Evolutionary conservation across 129 eudicot species (phyloP).

Genomic region (Centrapalus pauciflorus): DNA sequence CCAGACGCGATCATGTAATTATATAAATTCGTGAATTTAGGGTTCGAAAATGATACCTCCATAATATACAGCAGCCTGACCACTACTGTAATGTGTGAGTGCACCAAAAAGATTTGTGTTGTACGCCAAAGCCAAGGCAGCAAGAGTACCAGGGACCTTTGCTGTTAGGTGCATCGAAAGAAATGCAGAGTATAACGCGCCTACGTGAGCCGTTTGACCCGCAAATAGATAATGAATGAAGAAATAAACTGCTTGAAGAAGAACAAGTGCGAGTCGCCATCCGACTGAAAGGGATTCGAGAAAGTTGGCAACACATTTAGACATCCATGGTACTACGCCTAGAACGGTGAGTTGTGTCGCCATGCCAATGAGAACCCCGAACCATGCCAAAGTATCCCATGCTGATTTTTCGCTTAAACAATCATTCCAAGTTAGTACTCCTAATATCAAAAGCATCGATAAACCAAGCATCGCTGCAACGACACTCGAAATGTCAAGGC

Average conservation of each 20-base stretch:
- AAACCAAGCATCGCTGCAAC: slow-evolving; percentile 87
- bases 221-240: slow-evolving; percentile 85
- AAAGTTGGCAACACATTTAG: slow-evolving; percentile 45
- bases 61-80: slow-evolving; percentile 85
- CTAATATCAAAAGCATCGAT: slow-evolving; percentile 52
- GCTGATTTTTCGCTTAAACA: slow-evolving; percentile 79
- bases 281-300: slow-evolving; percentile 48
- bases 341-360: slow-evolving; percentile 60
- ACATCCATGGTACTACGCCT: slow-evolving; percentile 79
- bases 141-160: slow-evolving; percentile 51
- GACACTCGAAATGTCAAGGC: slow-evolving; percentile 53
- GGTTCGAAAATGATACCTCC: slow-evolving; percentile 49
- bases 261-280: slow-evolving; percentile 46
- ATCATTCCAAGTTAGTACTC: slow-evolving; percentile 80
- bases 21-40: background rate
- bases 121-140: slow-evolving; percentile 70
- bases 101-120: slow-evolving; percentile 88
- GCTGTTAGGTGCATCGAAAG: slow-evolving; percentile 69
- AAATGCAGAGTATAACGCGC: slow-evolving; percentile 78
- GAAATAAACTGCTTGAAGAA: slow-evolving; percentile 76
- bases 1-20: background rate
- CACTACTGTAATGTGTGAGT: slow-evolving; percentile 85
- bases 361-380: slow-evolving; percentile 77
- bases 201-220: slow-evolving; percentile 88
- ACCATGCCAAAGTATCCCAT: slow-evolving; percentile 89